Conservation (phyloP, 2,329 filamentous ascomycete genomes). For the Fusarium sp. region DNA sequence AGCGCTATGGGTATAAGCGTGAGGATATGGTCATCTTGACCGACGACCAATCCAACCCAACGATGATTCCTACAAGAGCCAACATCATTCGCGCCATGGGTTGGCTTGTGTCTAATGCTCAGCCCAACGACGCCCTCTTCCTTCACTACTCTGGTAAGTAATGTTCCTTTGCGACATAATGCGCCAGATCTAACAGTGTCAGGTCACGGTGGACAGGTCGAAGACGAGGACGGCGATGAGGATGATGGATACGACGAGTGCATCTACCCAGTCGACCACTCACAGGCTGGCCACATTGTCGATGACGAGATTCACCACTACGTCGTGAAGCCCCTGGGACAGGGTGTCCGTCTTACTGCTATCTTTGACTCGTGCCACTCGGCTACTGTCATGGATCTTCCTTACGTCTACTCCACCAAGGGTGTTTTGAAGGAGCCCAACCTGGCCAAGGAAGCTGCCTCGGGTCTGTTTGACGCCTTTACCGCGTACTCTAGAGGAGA, state of each 20-base stretch:
- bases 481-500: constrained; percentile 86
- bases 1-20: constrained; percentile 75
- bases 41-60: constrained; percentile 76
- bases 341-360: constrained; percentile 85
- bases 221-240: constrained; percentile 79
- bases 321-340: constrained; percentile 79
- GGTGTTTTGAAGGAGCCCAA: constrained; percentile 85
- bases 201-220: constrained; percentile 81
- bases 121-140: constrained; percentile 80
- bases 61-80: constrained; percentile 77
- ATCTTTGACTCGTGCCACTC: constrained; percentile 88
- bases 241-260: constrained; percentile 82
- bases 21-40: constrained; percentile 86
- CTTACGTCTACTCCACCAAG: constrained; percentile 84
- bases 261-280: constrained; percentile 81
- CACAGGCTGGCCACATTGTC: constrained; percentile 76
- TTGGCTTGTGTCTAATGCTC: constrained; percentile 78
- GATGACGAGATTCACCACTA: constrained; percentile 83
- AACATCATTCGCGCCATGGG: constrained; percentile 81
- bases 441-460: constrained; percentile 80
- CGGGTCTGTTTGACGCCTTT: constrained; percentile 77
- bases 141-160: constrained; percentile 76
- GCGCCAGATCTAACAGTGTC: constrained; percentile 7
- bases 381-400: constrained; percentile 79
- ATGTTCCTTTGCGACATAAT: neutral